Base-by-base conservation (phyloP, 306 rosid genomes). In the Fragaria nilgerrensis region DNA sequence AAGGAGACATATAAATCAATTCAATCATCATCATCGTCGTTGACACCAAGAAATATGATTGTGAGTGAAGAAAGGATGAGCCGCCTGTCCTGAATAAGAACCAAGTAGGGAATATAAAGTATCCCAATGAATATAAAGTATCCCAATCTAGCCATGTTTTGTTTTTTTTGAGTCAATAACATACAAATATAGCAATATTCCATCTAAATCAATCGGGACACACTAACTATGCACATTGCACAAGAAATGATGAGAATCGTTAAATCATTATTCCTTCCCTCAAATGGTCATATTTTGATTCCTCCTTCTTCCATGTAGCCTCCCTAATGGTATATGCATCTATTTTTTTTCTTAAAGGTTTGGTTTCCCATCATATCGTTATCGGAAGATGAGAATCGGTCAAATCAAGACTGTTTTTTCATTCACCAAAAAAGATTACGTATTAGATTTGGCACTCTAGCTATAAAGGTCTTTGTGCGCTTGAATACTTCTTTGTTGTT, bases 261-360 rank as follows among this genome's bases (percentile, higher is more conserved):
- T 71, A 37, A 73, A 83, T 83, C 86, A 83, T 83, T 75, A 83
- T 76, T 67, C 69, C 72, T 75, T 79, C 75, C 80, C 75, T 23
- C 12, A n/a, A 61, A 12, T 68, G 68, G 52, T 50, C 73, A 44
- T 73, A 70, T 71, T 13, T 65, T 82, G 77, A 72, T 72, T 73
- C 70, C 20, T 73, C 34, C 66, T n/a, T 22, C 48, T 62, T 16
- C 37, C 39, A 56, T 22, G 63, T 56, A 56, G 4, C 61, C 27
- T 58, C 16, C 7, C 25, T 11, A 3, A 3, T 23, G 14, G 65
- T 59, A 12, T 25, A 25, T 23, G 32, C 27, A 17, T 71, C 25
- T 41, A 41, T 75, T 32, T 32, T 16, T 4, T 27, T 50, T 37
- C 39, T 50, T 50, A 49, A 53, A 29, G 56, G 12, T 0, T 9